Conservation (phyloP, 2,329 filamentous ascomycete genomes). For the Emericellopsis cladophorae region DNA sequence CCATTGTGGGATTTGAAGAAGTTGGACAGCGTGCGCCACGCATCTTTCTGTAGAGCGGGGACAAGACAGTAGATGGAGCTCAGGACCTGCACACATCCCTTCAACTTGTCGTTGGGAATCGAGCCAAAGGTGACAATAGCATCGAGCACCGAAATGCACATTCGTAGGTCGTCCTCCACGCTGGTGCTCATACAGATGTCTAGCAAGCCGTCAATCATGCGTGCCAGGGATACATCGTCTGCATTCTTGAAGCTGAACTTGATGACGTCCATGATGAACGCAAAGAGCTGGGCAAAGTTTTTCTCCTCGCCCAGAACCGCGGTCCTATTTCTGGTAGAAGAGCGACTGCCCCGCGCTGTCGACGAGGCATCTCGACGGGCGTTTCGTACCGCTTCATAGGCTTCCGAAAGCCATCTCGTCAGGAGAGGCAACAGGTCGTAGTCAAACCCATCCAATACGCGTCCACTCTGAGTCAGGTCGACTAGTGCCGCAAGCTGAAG, state of each 20-base stretch:
- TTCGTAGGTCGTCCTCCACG: constrained; percentile 49
- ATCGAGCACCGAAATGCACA: constrained; percentile 56
- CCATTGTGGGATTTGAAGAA: constrained; percentile 64
- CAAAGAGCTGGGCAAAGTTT: constrained; percentile 51
- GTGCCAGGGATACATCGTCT: constrained; percentile 45
- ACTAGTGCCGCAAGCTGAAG: constrained; percentile 51
- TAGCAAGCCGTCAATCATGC: constrained; percentile 49
- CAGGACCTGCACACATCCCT: constrained; percentile 55
- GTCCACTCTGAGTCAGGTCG: constrained; percentile 48
- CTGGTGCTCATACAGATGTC: constrained; percentile 57
- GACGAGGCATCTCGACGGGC: constrained; percentile 36
- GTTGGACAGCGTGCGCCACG: constrained; percentile 60
- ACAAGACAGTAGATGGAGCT: constrained; percentile 62
- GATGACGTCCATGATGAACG: constrained; percentile 53
- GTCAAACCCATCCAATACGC: constrained; percentile 52
- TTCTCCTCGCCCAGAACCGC: constrained; percentile 40
- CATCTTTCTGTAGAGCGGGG: constrained; percentile 42
- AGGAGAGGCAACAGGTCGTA: constrained; percentile 53
- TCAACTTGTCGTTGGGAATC: constrained; percentile 50
- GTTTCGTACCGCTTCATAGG: constrained; percentile 37
- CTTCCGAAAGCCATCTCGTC: constrained; percentile 44
- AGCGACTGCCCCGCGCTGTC: constrained; percentile 19
- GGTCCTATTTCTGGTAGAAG: constrained; percentile 20
- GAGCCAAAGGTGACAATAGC: constrained; percentile 60
- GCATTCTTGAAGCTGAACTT: constrained; percentile 66